phyloP scores from a whole-genome alignment of 345 rosid species.

The Moricandia arvensis region DNA sequence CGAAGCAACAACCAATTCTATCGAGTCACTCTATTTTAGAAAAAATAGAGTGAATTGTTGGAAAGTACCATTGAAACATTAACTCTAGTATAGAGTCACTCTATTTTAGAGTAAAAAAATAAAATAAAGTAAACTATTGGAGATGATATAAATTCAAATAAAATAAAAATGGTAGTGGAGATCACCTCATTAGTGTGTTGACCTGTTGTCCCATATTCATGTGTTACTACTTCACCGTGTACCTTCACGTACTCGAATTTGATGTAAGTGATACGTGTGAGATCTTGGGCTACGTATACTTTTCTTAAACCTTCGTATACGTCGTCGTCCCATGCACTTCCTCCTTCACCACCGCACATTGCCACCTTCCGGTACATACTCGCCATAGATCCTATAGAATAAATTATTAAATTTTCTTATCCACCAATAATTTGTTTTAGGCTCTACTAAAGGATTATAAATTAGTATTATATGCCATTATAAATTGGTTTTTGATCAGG shows the following conservation, averaged over 20 bases:
- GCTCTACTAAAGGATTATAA: neutral
- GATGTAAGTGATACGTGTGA: slow-evolving; percentile 20
- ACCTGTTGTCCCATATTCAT: slow-evolving; percentile 21
- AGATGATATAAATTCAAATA: neutral
- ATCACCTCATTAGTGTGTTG: slow-evolving; percentile 23
- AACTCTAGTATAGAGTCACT: too few species aligned
- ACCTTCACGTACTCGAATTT: slow-evolving; percentile 30
- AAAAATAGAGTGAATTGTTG: too few species aligned
- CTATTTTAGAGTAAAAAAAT: too few species aligned
- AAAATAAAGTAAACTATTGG: too few species aligned
- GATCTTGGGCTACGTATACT: slow-evolving; percentile 27
- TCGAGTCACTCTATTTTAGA: too few species aligned
- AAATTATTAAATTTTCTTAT: neutral
- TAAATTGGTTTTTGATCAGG: neutral
- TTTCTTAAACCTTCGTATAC: slow-evolving; percentile 28
- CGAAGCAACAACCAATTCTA: too few species aligned
- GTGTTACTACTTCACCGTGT: slow-evolving; percentile 23
- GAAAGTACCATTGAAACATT: too few species aligned
- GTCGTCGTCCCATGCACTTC: slow-evolving; percentile 32
- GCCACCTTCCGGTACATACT: slow-evolving; percentile 9
- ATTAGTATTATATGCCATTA: neutral
- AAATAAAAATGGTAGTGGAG: neutral
- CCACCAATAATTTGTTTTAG: neutral
- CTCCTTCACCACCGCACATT: slow-evolving; percentile 24
- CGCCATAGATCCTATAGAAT: slow-evolving; percentile 1